These are phyloP conservation scores for apple (Malus domestica) DNA, from an alignment of 306 rosid species.

Conservation along the genomic window ASM211411v1 NC_041795.1:36058501-36059000, in stretches of 20 bases:
- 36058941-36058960: conserved; percentile 42
- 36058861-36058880: conserved; percentile 19
- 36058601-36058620: conserved; percentile 18
- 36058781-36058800: conserved; percentile 24
- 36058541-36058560: conserved; percentile 22
- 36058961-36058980: conserved; percentile 32
- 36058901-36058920: background rate
- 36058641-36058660: conserved; percentile 19
- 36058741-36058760: conserved; percentile 19
- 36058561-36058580: conserved; percentile 15
- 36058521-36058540: conserved; percentile 16
- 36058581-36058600: conserved; percentile 12
- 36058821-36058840: conserved; percentile 29
- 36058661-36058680: conserved; percentile 7
- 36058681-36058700: conserved; percentile 25
- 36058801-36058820: conserved; percentile 25
- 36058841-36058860: conserved; percentile 26
- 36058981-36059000: conserved; percentile 65
- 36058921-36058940: background rate
- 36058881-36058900: conserved; percentile 11
- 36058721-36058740: conserved; percentile 21
- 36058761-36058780: conserved; percentile 24
- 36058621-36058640: conserved; percentile 26
- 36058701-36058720: conserved; percentile 36
- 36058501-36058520: conserved; percentile 48